Evolutionary conservation across 202 grass and related monocot species (phyloP).

Genomic region (Tripidium arundinaceum): DNA sequence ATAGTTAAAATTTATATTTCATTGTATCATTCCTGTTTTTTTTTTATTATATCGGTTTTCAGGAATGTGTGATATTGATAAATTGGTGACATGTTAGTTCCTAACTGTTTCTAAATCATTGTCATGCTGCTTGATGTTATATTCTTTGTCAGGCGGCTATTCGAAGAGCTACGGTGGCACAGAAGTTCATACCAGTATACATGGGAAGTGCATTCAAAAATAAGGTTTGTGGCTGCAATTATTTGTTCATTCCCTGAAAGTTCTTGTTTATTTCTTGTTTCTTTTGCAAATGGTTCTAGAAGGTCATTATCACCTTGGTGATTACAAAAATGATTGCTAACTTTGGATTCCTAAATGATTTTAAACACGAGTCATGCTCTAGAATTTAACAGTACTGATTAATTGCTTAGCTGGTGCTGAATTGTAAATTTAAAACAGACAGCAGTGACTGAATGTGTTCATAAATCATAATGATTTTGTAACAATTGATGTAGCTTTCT

Average conservation of each 20-base stretch:
- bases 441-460: background rate
- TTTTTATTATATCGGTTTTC: background rate
- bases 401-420: background rate
- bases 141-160: constrained; percentile 72
- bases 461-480: background rate
- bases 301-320: background rate
- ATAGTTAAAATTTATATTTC: constrained; percentile 10
- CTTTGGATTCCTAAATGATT: background rate
- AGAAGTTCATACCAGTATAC: constrained; percentile 91
- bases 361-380: background rate
- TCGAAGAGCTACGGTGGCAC: constrained; percentile 77
- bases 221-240: constrained; percentile 55
- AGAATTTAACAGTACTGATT: background rate
- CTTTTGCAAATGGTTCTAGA: background rate
- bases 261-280: background rate
- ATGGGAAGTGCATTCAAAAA: constrained; percentile 99
- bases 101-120: constrained; percentile 4
- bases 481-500: background rate
- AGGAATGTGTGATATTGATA: background rate
- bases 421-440: background rate
- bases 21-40: background rate
- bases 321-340: constrained; percentile 1
- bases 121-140: constrained; percentile 10
- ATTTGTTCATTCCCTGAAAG: background rate
- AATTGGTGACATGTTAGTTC: background rate